Conservation (phyloP, 306 rosid species). For the Cyclanthera cordifolia region DNA sequence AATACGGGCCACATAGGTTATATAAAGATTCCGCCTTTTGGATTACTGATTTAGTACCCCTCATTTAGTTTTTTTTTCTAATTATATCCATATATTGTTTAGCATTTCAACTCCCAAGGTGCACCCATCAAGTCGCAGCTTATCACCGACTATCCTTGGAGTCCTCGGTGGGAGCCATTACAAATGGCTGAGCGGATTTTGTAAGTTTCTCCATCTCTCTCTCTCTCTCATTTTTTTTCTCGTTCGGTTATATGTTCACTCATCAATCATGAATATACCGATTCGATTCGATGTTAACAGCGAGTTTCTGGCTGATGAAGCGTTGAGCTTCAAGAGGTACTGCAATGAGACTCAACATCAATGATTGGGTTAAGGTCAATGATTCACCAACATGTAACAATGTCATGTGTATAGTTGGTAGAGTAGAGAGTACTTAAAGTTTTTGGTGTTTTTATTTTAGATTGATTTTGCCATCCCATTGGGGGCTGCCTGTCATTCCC, state of each 20-base stretch:
- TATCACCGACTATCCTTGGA: slow-evolving; percentile 62
- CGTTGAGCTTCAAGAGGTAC: slow-evolving; percentile 69
- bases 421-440: background rate
- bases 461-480: background rate
- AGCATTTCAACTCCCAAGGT: slow-evolving; percentile 72
- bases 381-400: background rate
- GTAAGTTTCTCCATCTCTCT: slow-evolving; percentile 30
- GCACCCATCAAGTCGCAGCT: slow-evolving; percentile 50
- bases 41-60: background rate
- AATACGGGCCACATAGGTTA: background rate
- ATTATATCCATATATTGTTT: slow-evolving; percentile 6
- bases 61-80: background rate
- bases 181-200: slow-evolving; percentile 61
- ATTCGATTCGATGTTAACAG: slow-evolving; percentile 22
- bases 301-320: slow-evolving; percentile 70
- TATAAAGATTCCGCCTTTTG: background rate
- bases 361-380: slow-evolving; percentile 11
- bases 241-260: background rate
- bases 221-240: background rate
- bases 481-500: background rate
- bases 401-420: background rate
- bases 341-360: slow-evolving; percentile 56
- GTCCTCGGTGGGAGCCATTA: slow-evolving; percentile 78
- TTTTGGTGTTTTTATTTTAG: background rate
- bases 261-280: slow-evolving; percentile 2